Conservation (phyloP, 2,329 filamentous ascomycete species). For the Acrocalymma vagum region DNA sequence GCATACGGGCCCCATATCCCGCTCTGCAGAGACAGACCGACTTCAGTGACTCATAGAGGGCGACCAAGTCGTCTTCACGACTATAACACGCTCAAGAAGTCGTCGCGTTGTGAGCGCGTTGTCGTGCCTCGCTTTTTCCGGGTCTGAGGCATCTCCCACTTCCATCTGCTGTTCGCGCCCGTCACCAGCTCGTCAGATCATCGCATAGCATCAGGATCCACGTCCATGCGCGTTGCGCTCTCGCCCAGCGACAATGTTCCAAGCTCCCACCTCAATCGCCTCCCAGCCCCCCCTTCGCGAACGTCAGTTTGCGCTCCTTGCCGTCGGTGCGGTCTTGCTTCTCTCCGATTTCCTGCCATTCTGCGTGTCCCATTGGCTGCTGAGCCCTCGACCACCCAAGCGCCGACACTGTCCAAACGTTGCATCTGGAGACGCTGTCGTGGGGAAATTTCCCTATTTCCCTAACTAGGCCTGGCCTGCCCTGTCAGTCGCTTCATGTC, state of each 20-base stretch:
- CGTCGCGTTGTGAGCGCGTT: constrained; percentile 44
- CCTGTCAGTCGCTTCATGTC: constrained; percentile 2
- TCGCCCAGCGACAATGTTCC: constrained; percentile 19
- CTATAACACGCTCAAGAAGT: constrained; percentile 46
- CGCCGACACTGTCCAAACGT: constrained; percentile 38
- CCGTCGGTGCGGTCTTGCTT: constrained; percentile 18
- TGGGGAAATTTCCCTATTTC: constrained; percentile 23
- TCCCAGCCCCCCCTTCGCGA: constrained; percentile 10
- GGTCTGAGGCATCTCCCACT: constrained; percentile 41
- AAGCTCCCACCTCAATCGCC: not conserved
- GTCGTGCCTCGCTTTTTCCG: constrained; percentile 27
- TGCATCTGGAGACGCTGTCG: constrained; percentile 34
- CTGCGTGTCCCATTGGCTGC: constrained; percentile 29
- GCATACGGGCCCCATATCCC: constrained; percentile 29
- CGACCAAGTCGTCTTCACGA: constrained; percentile 39
- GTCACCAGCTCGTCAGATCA: no score
- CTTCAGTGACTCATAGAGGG: constrained; percentile 45
- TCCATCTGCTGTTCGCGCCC: no score
- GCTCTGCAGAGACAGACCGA: constrained; percentile 27
- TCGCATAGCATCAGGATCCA: constrained; percentile 12
- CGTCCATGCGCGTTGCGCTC: constrained; percentile 21
- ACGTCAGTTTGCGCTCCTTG: constrained; percentile 29
- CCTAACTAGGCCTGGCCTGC: constrained; percentile 20
- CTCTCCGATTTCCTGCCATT: constrained; percentile 14
- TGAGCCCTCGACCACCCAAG: constrained; percentile 32